Conservation (phyloP, 495 filamentous ascomycete genomes). For the Bryoglossum gracile region DNA sequence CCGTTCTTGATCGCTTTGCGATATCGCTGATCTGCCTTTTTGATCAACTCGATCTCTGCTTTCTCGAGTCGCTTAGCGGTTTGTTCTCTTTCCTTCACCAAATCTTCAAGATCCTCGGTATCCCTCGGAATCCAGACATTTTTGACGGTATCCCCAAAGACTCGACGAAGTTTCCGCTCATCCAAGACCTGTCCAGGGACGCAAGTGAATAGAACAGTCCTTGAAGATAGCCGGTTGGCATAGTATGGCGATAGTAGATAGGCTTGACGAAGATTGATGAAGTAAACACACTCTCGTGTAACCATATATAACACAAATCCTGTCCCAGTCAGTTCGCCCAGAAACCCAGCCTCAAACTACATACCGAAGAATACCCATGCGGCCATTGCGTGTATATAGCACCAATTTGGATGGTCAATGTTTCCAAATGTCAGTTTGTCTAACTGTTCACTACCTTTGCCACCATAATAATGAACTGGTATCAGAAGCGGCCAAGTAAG, state of each 20-base stretch:
- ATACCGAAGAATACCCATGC: slow-evolving; percentile 71
- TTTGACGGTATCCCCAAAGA: slow-evolving; percentile 77
- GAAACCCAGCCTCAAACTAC: slow-evolving; percentile 11
- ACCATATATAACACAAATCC: slow-evolving; percentile 84
- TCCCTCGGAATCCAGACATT: slow-evolving; percentile 84
- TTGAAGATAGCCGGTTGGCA: slow-evolving; percentile 80
- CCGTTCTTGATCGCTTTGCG: slow-evolving; percentile 60
- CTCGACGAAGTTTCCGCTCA: slow-evolving; percentile 63
- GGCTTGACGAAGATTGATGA: slow-evolving; percentile 91
- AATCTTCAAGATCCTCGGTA: slow-evolving; percentile 70
- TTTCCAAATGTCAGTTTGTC: slow-evolving; percentile 76
- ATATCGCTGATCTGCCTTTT: slow-evolving; percentile 68
- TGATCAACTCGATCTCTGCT: slow-evolving; percentile 81
- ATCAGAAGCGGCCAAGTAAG: slow-evolving; percentile 83
- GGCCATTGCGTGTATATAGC: slow-evolving; percentile 71
- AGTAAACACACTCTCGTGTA: slow-evolving; percentile 85
- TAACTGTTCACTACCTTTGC: slow-evolving; percentile 54
- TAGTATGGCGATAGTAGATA: slow-evolving; percentile 85
- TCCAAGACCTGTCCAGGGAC: slow-evolving; percentile 71
- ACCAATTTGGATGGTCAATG: slow-evolving; percentile 48
- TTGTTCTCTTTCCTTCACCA: slow-evolving; percentile 78
- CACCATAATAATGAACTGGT: slow-evolving; percentile 79
- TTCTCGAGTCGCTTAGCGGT: slow-evolving; percentile 80
- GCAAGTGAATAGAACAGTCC: slow-evolving; percentile 85
- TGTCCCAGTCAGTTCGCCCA: slow-evolving; percentile 24